Conservation (phyloP, 345 rosid species). For the Citrus hindsii region DNA sequence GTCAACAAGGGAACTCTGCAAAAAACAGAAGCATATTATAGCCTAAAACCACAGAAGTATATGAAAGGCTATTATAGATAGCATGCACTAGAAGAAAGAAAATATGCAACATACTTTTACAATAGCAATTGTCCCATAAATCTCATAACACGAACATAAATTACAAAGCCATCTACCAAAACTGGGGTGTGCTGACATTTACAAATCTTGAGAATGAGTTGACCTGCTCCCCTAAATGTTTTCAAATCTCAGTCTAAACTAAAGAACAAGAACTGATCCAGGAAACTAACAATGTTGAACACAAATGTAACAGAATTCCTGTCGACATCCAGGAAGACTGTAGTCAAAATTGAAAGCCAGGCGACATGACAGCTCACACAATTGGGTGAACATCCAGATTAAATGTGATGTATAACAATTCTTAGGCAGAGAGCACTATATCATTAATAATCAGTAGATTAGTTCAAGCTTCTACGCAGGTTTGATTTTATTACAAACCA, state of each 20-base stretch:
- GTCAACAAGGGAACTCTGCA: constrained; percentile 98
- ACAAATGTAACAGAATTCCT: background rate
- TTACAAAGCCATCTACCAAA: constrained; percentile 6
- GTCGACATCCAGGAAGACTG: background rate
- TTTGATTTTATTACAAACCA: background rate
- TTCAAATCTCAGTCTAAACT: background rate
- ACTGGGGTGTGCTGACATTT: background rate
- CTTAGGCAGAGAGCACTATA: background rate
- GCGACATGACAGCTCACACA: background rate
- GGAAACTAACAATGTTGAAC: background rate
- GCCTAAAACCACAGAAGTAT: background rate
- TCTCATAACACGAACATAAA: background rate
- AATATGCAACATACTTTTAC: background rate
- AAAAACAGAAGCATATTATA: constrained; percentile 16
- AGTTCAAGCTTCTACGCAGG: background rate
- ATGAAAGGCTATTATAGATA: background rate
- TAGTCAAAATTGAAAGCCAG: background rate
- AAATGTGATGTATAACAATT: background rate
- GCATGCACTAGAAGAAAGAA: background rate
- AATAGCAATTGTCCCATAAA: background rate
- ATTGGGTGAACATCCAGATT: background rate
- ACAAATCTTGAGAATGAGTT: background rate
- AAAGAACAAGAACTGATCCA: constrained; percentile 2
- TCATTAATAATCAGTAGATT: background rate
- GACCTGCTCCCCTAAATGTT: background rate